Evolutionary conservation across 768 basidiomycete species (phyloP).

Genomic region (Trametes elegans): DNA sequence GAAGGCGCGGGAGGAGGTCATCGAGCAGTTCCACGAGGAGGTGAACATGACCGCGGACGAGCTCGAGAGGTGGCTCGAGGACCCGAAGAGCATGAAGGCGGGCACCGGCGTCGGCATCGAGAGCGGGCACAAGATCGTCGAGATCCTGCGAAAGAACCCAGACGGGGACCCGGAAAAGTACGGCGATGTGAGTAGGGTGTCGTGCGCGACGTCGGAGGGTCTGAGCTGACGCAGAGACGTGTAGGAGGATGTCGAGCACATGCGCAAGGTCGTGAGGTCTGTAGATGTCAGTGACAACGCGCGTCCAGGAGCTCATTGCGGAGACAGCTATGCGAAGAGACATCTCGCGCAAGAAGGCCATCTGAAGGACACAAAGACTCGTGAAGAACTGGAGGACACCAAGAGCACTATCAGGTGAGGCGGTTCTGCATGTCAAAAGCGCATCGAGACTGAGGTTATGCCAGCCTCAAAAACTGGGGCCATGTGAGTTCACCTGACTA

Average conservation of each 20-base stretch:
- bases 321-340: slow-evolving; percentile 30
- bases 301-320: background rate
- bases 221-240: background rate
- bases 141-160: slow-evolving; percentile 35
- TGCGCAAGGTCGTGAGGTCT: slow-evolving; percentile 34
- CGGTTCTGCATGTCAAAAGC: background rate
- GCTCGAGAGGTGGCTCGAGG: slow-evolving; percentile 32
- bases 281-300: background rate
- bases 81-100: slow-evolving; percentile 31
- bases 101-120: slow-evolving; percentile 34
- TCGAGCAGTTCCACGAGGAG: slow-evolving; percentile 31
- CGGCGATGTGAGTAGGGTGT: slow-evolving; percentile 24
- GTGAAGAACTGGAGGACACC: slow-evolving; percentile 29
- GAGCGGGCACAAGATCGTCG: slow-evolving; percentile 34
- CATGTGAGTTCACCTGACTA: no score
- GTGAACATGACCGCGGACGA: slow-evolving; percentile 34
- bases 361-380: slow-evolving; percentile 32
- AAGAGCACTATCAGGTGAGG: slow-evolving; percentile 35
- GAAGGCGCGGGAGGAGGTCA: slow-evolving; percentile 30
- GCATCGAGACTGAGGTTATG: background rate
- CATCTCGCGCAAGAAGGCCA: slow-evolving; percentile 34
- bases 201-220: background rate
- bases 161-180: slow-evolving; percentile 30
- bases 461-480: slow-evolving; percentile 34
- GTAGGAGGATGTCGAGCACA: slow-evolving; percentile 33